A percentile compares a stretch with the other conserved stretches of the same genome.
These are phyloP conservation scores for Lactarius sp. DNA, from an alignment of 768 basidiomycete species.

Conservation along the genomic window DNA sequence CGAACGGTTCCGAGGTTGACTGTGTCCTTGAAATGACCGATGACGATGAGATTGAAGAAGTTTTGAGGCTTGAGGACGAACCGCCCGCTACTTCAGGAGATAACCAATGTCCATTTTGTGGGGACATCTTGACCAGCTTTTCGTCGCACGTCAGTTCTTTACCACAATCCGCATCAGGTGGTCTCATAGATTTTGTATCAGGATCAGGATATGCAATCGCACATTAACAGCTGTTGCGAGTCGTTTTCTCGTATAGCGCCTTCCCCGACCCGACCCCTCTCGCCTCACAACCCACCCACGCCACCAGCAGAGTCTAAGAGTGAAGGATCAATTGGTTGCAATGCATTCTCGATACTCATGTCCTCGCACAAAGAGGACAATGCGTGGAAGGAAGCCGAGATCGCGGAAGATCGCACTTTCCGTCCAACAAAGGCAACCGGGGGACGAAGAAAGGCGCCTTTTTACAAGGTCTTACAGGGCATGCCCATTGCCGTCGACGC, in stretches of 20 bases:
- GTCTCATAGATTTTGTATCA: constrained; percentile 26
- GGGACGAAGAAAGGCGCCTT: constrained; percentile 74
- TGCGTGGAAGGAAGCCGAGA: constrained; percentile 78
- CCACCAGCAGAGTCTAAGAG: constrained; percentile 17
- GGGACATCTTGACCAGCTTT: constrained; percentile 29
- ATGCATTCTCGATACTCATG: constrained; percentile 85
- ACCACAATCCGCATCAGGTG: constrained; percentile 14
- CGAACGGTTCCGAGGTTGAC: constrained; percentile 31
- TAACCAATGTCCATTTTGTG: constrained; percentile 32
- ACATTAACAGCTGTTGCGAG: constrained; percentile 58
- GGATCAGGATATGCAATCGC: constrained; percentile 50
- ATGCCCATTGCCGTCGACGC: constrained; percentile 99
- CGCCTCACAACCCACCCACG: constrained; percentile 24
- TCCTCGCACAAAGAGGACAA: constrained; percentile 74
- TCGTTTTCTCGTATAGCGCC: constrained; percentile 20
- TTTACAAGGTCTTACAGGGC: constrained; percentile 92
- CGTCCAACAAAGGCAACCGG: constrained; percentile 44
- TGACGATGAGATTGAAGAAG: constrained; percentile 32
- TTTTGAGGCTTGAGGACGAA: constrained; percentile 29
- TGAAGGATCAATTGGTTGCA: constrained; percentile 27
- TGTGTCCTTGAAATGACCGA: constrained; percentile 21
- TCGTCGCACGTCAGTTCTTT: constrained; percentile 29
- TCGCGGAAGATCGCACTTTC: constrained; percentile 45
- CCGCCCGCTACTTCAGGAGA: background rate
- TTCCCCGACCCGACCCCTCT: background rate